Base-by-base conservation (phyloP, 768 basidiomycete species). In the Cyathus striatus region DNA sequence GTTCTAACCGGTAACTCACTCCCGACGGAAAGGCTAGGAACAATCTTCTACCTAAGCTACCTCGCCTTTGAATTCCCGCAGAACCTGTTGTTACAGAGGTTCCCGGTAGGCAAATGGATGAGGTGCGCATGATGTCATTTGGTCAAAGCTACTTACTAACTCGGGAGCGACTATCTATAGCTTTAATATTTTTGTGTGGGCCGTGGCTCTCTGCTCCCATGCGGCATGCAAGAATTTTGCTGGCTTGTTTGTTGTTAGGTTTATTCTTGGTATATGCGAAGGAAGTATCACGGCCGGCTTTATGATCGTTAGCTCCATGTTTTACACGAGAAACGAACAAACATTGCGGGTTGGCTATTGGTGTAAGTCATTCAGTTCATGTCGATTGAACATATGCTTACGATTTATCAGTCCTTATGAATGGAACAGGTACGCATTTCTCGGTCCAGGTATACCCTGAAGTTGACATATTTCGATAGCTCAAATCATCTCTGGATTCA, bases 81-180 rank as follows among this genome's bases (percentile, higher is more conserved):
- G 56, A 86, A 86, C 51, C 59, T 86, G 6, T 80, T 76, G 0
- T 65, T 88, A 4, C 85, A 87, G 49, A 72, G 75, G 14, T 86
- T 85, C 52, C 84, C 84, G 0, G 84, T 88, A 6, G 85, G 80
- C 7, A 84, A 76, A 72, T 88, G 85, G 85, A 83, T 88, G 79
- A 86, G 83, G 85, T 76, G 45, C 22, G 65, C 43, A 10, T 22
- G 18, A 5, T 23, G 38, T 22, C 10, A 25, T 20, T 10, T 20
- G 20, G 5, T 26, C 22, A 17, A 25, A 2, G 25, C 12, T 26
- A 14, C 18, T 26, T 1, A 37, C 4, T 25, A n/a, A n/a, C n/a
- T n/a, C n/a, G n/a, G n/a, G n/a, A n/a, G n/a, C n/a, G n/a, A n/a
- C n/a, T n/a, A n/a, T n/a, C n/a, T n/a, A n/a, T n/a, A 86, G 82